Conservation (phyloP, 2,329 filamentous ascomycete genomes). For the Aspergillus oerlinghausenensis region DNA sequence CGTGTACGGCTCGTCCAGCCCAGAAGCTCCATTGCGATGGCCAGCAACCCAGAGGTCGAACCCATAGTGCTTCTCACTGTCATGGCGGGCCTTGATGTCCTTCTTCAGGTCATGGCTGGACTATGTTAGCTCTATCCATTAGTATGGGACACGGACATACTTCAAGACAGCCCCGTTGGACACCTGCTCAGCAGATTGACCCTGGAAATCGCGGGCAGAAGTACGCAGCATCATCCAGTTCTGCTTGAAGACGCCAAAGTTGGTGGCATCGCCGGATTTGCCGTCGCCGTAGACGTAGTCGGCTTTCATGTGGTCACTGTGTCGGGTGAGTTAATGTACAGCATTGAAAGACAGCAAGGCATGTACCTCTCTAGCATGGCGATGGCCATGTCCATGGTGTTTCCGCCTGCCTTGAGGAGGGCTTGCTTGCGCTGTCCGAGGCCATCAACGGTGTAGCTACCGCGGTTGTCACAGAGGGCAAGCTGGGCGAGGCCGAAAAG, state of each 20-base stretch:
- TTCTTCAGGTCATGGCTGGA: slow-evolving; percentile 13
- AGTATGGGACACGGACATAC: slow-evolving; percentile 6
- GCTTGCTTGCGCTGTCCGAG: slow-evolving; percentile 20
- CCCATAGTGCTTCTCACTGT: slow-evolving; percentile 16
- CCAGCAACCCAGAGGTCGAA: slow-evolving; percentile 21
- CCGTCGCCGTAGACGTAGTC: slow-evolving; percentile 25
- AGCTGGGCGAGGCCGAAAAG: neutral
- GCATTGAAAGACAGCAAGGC: neutral
- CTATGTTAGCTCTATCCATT: neutral
- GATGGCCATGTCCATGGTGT: slow-evolving; percentile 21
- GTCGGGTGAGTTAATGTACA: neutral
- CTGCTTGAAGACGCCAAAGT: slow-evolving; percentile 32
- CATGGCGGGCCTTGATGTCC: slow-evolving; percentile 20
- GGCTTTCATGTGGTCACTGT: slow-evolving; percentile 17
- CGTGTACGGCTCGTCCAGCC: slow-evolving; percentile 16
- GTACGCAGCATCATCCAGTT: slow-evolving; percentile 27
- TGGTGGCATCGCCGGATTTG: slow-evolving; percentile 24
- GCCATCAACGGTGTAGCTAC: slow-evolving; percentile 13
- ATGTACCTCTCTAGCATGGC: slow-evolving; percentile 22
- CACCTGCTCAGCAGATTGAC: slow-evolving; percentile 16
- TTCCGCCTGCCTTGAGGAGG: slow-evolving; percentile 16
- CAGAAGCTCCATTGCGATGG: slow-evolving; percentile 20
- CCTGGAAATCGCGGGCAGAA: slow-evolving; percentile 22
- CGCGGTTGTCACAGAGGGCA: slow-evolving; percentile 12
- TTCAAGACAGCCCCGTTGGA: slow-evolving; percentile 25